Conservation (phyloP, 202 grass and related monocot species). For the Tripidium arundinaceum region DNA sequence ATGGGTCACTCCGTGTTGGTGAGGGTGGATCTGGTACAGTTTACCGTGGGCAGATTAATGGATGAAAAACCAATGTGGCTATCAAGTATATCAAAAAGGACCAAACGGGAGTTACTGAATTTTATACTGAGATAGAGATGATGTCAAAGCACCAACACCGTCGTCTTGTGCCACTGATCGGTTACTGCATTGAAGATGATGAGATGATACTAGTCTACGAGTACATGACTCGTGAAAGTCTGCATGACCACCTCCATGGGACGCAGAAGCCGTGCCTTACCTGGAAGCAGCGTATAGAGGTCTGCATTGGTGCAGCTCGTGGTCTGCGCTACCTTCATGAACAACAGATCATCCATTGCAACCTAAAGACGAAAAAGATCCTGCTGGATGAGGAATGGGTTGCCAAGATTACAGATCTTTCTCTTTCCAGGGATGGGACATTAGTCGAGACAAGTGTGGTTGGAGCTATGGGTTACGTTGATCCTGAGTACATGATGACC, state of each 20-base stretch:
- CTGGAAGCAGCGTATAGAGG: slow-evolving; percentile 88
- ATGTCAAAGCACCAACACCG: slow-evolving; percentile 82
- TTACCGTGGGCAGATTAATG: too few species aligned
- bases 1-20: too few species aligned
- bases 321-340: slow-evolving; percentile 90
- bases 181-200: slow-evolving; percentile 92
- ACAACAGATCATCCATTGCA: slow-evolving; percentile 90
- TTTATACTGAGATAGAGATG: slow-evolving; percentile 94
- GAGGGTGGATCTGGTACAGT: too few species aligned
- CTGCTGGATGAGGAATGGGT: slow-evolving; percentile 91
- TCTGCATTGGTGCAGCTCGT: slow-evolving; percentile 87
- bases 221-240: slow-evolving; percentile 88
- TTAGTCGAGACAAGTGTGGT: too few species aligned
- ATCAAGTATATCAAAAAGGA: too few species aligned
- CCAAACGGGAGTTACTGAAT: too few species aligned
- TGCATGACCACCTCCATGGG: slow-evolving; percentile 90
- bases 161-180: slow-evolving; percentile 85
- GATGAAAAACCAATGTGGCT: too few species aligned
- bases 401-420: slow-evolving; percentile 92
- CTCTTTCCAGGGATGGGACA: too few species aligned
- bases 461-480: too few species aligned
- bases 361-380: slow-evolving; percentile 93
- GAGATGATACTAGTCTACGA: slow-evolving; percentile 98
- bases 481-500: slow-evolving; percentile 89
- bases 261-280: slow-evolving; percentile 72